Percentiles rank a stretch among this genome's conserved stretches.
phyloP scores from a whole-genome alignment of 805 yeast species.

The Starmerella kuoi region DNA sequence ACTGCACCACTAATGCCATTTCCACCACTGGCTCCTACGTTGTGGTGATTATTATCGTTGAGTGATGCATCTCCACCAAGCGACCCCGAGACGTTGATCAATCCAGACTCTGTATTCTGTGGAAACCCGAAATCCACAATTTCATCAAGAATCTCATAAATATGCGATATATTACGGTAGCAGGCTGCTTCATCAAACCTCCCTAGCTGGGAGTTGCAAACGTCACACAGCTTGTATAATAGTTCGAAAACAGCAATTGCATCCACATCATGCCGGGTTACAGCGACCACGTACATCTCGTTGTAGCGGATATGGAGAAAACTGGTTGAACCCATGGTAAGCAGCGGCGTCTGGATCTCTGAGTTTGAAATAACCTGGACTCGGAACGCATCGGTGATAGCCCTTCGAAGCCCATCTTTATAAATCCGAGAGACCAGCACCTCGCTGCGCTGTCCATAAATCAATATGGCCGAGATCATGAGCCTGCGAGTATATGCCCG shows the following conservation, averaged over 20 bases:
- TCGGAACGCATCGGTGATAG: conserved; percentile 78
- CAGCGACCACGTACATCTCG: conserved; percentile 69
- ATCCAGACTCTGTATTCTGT: conserved; percentile 44
- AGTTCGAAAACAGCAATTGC: conserved; percentile 72
- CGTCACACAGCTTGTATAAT: conserved; percentile 45
- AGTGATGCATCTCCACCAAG: not conserved
- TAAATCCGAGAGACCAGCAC: conserved; percentile 62
- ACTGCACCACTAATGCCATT: conserved; percentile 20
- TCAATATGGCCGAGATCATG: conserved; percentile 76
- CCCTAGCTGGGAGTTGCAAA: conserved; percentile 39
- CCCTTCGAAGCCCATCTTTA: conserved; percentile 63
- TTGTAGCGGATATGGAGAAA: conserved; percentile 60
- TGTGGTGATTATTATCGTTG: not conserved
- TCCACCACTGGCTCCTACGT: not conserved
- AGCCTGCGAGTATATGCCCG: not conserved
- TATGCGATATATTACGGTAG: conserved; percentile 50
- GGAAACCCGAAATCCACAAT: conserved; percentile 70
- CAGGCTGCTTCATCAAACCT: conserved; percentile 39
- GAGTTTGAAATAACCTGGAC: conserved; percentile 72
- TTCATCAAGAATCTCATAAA: conserved; percentile 71
- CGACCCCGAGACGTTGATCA: conserved; percentile 25
- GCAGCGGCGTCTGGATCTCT: conserved; percentile 47
- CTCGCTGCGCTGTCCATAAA: conserved; percentile 73
- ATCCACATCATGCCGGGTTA: conserved; percentile 81
- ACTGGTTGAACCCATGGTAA: conserved; percentile 86